Base-by-base conservation (phyloP, 352 stramenopile genomes). In the Hyaloperonospora brassicae region DNA sequence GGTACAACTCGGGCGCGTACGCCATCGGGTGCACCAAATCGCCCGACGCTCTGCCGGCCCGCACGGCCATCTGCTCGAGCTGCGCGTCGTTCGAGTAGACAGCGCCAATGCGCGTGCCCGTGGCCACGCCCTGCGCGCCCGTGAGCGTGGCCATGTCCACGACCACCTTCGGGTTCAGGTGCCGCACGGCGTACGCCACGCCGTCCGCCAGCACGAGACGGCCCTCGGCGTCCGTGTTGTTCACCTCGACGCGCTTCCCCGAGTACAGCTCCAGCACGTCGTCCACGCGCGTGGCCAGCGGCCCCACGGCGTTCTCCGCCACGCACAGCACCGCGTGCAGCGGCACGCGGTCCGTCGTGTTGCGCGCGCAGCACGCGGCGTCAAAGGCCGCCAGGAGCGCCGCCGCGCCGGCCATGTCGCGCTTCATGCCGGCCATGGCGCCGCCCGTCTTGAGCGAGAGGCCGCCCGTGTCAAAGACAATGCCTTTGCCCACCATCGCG, bases 81-180 rank as follows among this genome's bases (percentile, higher is more conserved):
- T 89, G 80, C 25, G 88, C 84, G 36, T 88, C 66, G 70, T 98
- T 98, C 38, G 79, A 82, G 52, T 97, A 93, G 43, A 98, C 82
- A 6, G 80, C 86, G n/a, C 85, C 89, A 61, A 97, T 92, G n/a
- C 82, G 76, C 39, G 93, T 83, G 21, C 95, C 93, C 11, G 93
- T 98, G 9, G 86, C 68, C 22, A 98, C 88, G 12, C 93, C 73
- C 62, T 98, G 93, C 0, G 95, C 95, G 22, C 95, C 95, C 1
- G 95, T 98, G 14, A 98, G 68, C 17, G 95, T 98, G 6, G 93
- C 93, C 89, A 98, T 97, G 63, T 98, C 92, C n/a, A 98, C 65
- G n/a, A 98, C 74, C 27, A 97, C 66, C 48, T 84, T 75, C 27
- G 85, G 73, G 49, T 93, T 82, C 31, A 97, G 70, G 68, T 98